Evolutionary conservation across 2,329 filamentous ascomycete genomes (phyloP).

Genomic region (Pseudogymnoascus sp.): DNA sequence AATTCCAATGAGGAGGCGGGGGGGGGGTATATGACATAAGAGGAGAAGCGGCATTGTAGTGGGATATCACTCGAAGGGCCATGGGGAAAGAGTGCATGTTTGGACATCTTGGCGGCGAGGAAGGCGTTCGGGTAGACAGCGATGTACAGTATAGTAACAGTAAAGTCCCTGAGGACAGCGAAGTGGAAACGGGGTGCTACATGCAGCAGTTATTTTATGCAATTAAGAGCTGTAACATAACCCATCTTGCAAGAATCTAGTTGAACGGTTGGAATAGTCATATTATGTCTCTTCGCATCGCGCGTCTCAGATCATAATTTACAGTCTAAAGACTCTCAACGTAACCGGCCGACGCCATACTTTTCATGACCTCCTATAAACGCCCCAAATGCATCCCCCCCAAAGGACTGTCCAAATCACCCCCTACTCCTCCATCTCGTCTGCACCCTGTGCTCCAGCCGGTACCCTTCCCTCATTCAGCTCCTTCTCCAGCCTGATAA

Average conservation of each 20-base stretch:
- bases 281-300: constrained; percentile 7
- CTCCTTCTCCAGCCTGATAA: constrained; percentile 83
- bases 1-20: constrained; percentile 43
- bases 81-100: not conserved
- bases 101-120: constrained; percentile 6
- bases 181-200: not conserved
- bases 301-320: constrained; percentile 8
- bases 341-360: constrained; percentile 4
- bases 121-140: constrained; percentile 7
- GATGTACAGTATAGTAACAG: constrained; percentile 8
- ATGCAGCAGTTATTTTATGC: constrained; percentile 1
- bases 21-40: not conserved
- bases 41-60: not conserved
- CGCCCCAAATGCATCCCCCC: not conserved
- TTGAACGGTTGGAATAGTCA: not conserved
- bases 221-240: constrained; percentile 5
- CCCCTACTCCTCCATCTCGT: constrained; percentile 54
- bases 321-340: constrained; percentile 1
- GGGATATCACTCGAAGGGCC: not conserved
- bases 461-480: constrained; percentile 83
- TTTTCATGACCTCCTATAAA: constrained; percentile 6
- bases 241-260: not conserved
- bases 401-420: not conserved
- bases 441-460: constrained; percentile 48
- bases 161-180: not conserved